A percentile compares a stretch with the other conserved stretches of the same genome.
Evolutionary conservation across 2,329 filamentous ascomycete genomes (phyloP).

Genomic region (Paraconiothyrium brasiliense): DNA sequence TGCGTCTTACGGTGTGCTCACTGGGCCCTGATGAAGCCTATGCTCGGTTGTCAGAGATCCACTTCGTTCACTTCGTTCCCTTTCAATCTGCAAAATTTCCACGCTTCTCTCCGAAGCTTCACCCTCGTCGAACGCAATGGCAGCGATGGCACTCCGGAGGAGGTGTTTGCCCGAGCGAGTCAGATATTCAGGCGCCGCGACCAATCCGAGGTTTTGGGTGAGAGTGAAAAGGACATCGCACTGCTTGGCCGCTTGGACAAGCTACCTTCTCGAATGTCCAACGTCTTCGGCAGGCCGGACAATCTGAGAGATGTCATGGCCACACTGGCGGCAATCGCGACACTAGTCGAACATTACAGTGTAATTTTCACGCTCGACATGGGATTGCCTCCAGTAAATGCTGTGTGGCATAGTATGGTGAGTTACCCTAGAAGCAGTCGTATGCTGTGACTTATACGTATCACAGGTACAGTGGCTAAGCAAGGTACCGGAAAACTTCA

Average conservation of each 20-base stretch:
- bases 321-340: conserved; percentile 31
- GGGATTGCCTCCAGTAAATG: neutral
- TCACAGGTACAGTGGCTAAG: conserved; percentile 27
- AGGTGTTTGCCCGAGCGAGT: conserved; percentile 16
- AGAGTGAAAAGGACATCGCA: conserved; percentile 9
- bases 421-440: conserved; percentile 8
- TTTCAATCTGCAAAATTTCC: conserved; percentile 14
- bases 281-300: conserved; percentile 27
- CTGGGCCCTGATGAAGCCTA: conserved; percentile 19
- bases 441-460: neutral
- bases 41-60: neutral
- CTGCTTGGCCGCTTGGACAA: conserved; percentile 23
- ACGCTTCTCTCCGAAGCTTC: conserved; percentile 19
- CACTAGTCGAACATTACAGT: conserved; percentile 29
- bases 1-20: conserved; percentile 24
- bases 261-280: conserved; percentile 29
- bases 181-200: conserved; percentile 14
- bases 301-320: conserved; percentile 27
- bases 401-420: conserved; percentile 21
- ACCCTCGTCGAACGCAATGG: conserved; percentile 12
- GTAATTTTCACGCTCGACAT: conserved; percentile 26
- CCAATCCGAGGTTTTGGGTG: neutral
- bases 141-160: conserved; percentile 8
- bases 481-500: conserved; percentile 31
- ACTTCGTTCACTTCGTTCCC: neutral